Conservation (phyloP, 1,139 yeast genomes). For the Taphrina flavorubra region DNA sequence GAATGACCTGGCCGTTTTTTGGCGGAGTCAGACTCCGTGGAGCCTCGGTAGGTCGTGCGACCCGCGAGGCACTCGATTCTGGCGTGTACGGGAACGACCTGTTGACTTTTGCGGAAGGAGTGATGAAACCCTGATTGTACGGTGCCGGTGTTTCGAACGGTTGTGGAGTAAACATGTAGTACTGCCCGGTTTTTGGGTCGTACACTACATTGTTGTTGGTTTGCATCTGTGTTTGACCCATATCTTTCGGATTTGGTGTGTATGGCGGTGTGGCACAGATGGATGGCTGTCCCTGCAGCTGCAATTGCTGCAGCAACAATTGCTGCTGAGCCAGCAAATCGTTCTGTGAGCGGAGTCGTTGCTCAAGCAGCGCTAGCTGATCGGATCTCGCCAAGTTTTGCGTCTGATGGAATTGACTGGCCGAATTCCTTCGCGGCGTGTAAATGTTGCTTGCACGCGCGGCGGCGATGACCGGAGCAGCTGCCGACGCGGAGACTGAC, state of each 20-base stretch:
- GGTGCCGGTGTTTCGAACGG: neutral
- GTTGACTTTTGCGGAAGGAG: neutral
- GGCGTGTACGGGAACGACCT: constrained; percentile 3
- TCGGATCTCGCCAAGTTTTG: constrained; percentile 7
- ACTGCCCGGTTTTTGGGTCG: constrained; percentile 24
- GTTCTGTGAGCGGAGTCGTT: constrained; percentile 13
- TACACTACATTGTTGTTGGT: constrained; percentile 17
- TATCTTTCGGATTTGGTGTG: constrained; percentile 1
- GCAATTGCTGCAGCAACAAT: constrained; percentile 17
- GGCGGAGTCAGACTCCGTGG: constrained; percentile 7
- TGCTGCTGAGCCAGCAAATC: constrained; percentile 27
- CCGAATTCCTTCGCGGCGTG: neutral
- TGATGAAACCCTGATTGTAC: neutral
- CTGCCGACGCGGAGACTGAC: neutral
- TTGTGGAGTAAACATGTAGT: constrained; percentile 1
- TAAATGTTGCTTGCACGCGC: constrained; percentile 7
- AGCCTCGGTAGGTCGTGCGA: neutral
- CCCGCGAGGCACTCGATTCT: constrained; percentile 2
- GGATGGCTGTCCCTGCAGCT: constrained; percentile 3
- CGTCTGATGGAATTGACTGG: constrained; percentile 2
- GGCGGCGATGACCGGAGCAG: neutral
- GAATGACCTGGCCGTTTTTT: neutral
- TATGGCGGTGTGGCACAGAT: constrained; percentile 21
- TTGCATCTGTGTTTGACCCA: constrained; percentile 2
- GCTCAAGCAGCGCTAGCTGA: constrained; percentile 22